Percentiles rank a stretch among this genome's conserved stretches.
These are phyloP conservation scores for Cetraspora pellucida DNA, from an alignment of 192 early-diverging fungal genomes.

Conservation along the genomic window DNA sequence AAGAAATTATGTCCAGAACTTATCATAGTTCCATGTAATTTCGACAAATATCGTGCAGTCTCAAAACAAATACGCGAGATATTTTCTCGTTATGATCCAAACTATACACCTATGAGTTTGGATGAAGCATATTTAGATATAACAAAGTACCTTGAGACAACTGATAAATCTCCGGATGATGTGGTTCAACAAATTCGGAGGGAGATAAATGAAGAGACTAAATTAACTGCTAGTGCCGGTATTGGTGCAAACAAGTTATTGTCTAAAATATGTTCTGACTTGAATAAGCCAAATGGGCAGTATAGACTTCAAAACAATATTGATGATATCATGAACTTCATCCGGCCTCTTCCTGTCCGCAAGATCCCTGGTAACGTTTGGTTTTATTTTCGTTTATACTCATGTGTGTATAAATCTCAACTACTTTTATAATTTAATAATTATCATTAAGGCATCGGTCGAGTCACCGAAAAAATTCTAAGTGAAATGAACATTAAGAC, in stretches of 20 bases:
- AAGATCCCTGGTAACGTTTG: conserved; percentile 49
- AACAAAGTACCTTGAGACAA: conserved; percentile 12
- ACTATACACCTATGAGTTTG: conserved; percentile 54
- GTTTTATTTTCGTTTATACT: no score
- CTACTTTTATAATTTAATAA: neutral
- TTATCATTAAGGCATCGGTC: conserved; percentile 37
- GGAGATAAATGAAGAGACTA: conserved; percentile 51
- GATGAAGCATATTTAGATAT: conserved; percentile 57
- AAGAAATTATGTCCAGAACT: conserved; percentile 63
- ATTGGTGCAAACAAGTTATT: conserved; percentile 58
- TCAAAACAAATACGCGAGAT: conserved; percentile 54
- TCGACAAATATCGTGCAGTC: conserved; percentile 55
- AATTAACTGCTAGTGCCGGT: conserved; percentile 53
- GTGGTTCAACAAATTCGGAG: conserved; percentile 55
- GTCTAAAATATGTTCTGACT: conserved; percentile 57
- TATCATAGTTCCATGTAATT: conserved; percentile 50
- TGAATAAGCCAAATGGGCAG: conserved; percentile 78
- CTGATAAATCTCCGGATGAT: conserved; percentile 37
- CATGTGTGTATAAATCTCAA: neutral
- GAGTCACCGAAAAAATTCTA: conserved; percentile 58
- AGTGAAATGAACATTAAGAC: conserved; percentile 54
- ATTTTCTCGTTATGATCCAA: conserved; percentile 64
- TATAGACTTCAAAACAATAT: conserved; percentile 47
- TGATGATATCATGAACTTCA: conserved; percentile 49
- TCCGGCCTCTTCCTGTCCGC: conserved; percentile 51